Conservation (phyloP, 2,329 filamentous ascomycete species). For the Paraphoma chrysanthemicola region DNA sequence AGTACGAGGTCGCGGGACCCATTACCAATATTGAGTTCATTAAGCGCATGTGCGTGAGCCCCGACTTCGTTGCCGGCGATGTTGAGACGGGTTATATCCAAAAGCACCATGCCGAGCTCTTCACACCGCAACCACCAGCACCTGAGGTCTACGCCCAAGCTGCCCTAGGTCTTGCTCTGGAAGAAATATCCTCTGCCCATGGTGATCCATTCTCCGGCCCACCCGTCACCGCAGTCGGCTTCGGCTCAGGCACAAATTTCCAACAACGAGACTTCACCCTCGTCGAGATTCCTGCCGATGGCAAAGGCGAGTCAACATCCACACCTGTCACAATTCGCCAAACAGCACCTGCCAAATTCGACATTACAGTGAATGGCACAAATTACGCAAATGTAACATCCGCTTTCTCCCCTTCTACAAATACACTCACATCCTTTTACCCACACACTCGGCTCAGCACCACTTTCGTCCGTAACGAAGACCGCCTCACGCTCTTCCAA, state of each 20-base stretch:
- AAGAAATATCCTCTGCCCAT: constrained; percentile 42
- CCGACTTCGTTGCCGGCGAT: constrained; percentile 82
- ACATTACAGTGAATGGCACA: constrained; percentile 54
- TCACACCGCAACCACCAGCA: constrained; percentile 66
- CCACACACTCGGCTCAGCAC: constrained; percentile 80
- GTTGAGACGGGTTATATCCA: constrained; percentile 98
- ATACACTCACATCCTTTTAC: constrained; percentile 76
- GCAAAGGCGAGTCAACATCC: constrained; percentile 44
- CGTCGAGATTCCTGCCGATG: constrained; percentile 55
- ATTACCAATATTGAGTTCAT: constrained; percentile 97
- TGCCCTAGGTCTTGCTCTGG: constrained; percentile 74
- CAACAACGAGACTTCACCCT: constrained; percentile 69
- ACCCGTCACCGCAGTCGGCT: constrained; percentile 56
- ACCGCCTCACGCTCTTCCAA: constrained; percentile 79
- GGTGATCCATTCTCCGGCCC: constrained; percentile 51
- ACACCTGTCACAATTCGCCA: constrained; percentile 61
- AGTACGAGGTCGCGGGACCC: constrained; percentile 91
- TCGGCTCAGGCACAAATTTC: constrained; percentile 59
- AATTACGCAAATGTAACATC: constrained; percentile 56
- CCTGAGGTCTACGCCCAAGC: constrained; percentile 86
- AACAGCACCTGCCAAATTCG: constrained; percentile 58
- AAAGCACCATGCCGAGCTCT: constrained; percentile 82
- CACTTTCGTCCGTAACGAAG: constrained; percentile 71
- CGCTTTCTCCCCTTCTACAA: constrained; percentile 52
- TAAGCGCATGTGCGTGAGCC: constrained; percentile 82